These are phyloP conservation scores for Ophiostoma ips DNA, from an alignment of 2,329 filamentous ascomycete genomes.

Conservation along the genomic window DNA sequence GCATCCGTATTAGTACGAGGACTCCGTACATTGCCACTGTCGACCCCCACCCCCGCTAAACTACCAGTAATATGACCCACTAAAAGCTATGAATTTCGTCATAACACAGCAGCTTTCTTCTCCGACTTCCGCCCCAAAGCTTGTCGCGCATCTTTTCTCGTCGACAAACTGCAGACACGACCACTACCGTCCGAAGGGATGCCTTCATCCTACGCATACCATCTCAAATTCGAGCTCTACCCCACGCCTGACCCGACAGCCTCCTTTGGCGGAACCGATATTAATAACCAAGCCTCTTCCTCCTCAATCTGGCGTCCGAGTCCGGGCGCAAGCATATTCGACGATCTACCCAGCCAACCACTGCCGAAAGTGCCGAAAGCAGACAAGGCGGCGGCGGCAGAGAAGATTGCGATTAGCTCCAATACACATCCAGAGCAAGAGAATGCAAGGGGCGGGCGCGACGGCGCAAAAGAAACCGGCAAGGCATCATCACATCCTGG, in stretches of 20 bases:
- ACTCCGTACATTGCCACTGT: background rate
- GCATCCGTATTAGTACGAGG: too few relatives aligned
- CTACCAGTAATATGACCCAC: too few relatives aligned
- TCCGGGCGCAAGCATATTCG: conserved; percentile 36
- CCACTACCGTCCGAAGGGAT: conserved; percentile 22
- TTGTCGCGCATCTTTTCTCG: background rate
- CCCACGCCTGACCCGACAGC: conserved; percentile 26
- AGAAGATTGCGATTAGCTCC: too few relatives aligned
- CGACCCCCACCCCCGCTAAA: background rate
- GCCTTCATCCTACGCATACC: conserved; percentile 50
- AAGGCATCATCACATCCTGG: conserved; percentile 14
- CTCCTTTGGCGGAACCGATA: background rate
- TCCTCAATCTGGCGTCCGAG: conserved; percentile 34
- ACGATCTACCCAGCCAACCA: conserved; percentile 35
- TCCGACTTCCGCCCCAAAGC: background rate
- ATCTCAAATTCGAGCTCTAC: conserved; percentile 54
- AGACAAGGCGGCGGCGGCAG: conserved; percentile 14
- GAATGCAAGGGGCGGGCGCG: background rate
- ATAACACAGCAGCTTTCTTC: background rate
- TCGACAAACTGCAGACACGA: background rate
- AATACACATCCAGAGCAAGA: too few relatives aligned
- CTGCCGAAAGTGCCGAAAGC: too few relatives aligned
- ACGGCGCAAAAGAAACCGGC: background rate
- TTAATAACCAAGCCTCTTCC: background rate
- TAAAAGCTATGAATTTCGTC: background rate